Percentiles rank a stretch among this genome's conserved stretches.
Evolutionary conservation across 2,329 filamentous ascomycete species (phyloP).

Genomic region (Colletotrichum cereale): DNA sequence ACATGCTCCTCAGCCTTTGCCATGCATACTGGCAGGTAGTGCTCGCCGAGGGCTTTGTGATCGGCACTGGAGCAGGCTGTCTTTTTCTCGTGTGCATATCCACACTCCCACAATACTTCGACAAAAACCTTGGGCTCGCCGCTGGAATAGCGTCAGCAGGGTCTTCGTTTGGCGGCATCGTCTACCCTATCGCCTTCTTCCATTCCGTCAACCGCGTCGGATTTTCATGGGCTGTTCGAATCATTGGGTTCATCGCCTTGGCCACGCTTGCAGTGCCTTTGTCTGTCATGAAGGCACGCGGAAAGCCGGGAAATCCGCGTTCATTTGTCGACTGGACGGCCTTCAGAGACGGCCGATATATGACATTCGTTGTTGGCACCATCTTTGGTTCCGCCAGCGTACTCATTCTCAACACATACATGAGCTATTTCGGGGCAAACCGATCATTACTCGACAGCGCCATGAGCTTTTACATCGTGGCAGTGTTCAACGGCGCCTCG

Average conservation of each 20-base stretch:
- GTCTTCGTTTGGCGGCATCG: constrained; percentile 44
- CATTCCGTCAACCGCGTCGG: constrained; percentile 43
- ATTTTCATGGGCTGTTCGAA: constrained; percentile 48
- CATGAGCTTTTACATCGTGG: constrained; percentile 56
- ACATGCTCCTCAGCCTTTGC: constrained; percentile 55
- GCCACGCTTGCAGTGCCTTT: constrained; percentile 43
- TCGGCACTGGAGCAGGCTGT: constrained; percentile 58
- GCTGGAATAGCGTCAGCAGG: constrained; percentile 47
- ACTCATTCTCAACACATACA: constrained; percentile 55
- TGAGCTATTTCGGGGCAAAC: constrained; percentile 51
- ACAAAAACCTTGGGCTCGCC: constrained; percentile 45
- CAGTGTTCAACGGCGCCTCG: constrained; percentile 52
- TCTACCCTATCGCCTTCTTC: not conserved
- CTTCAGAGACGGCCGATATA: constrained; percentile 51
- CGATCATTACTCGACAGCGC: constrained; percentile 46
- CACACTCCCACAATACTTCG: constrained; percentile 50
- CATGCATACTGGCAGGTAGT: constrained; percentile 58
- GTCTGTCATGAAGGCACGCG: constrained; percentile 45
- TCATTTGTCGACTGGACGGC: constrained; percentile 47
- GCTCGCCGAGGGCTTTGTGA: constrained; percentile 57
- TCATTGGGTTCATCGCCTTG: constrained; percentile 48
- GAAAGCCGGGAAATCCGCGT: constrained; percentile 45
- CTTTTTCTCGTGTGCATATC: constrained; percentile 54
- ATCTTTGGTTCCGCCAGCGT: constrained; percentile 56
- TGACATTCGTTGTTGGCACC: constrained; percentile 48